These are phyloP conservation scores for Xylaria multiplex DNA, from an alignment of 2,329 filamentous ascomycete species.

Conservation along the genomic window DNA sequence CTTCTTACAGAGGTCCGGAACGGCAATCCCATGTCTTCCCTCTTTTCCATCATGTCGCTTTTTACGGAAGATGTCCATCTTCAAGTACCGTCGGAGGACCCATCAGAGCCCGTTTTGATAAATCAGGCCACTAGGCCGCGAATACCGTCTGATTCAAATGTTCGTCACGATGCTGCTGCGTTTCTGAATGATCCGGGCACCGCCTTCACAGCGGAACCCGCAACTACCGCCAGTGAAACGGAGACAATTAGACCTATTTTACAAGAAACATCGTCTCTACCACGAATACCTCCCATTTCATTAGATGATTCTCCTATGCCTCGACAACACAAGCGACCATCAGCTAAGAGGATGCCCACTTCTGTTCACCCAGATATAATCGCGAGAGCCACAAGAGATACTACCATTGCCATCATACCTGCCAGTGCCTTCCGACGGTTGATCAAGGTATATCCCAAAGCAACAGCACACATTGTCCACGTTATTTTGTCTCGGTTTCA, in stretches of 20 bases:
- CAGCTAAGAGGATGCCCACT: constrained; percentile 64
- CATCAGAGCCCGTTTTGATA: constrained; percentile 44
- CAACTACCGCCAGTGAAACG: constrained; percentile 44
- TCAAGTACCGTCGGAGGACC: constrained; percentile 74
- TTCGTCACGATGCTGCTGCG: constrained; percentile 33
- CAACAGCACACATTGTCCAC: constrained; percentile 96
- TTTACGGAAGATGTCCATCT: constrained; percentile 96
- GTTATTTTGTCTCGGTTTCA: constrained; percentile 96
- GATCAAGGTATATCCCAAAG: constrained; percentile 93
- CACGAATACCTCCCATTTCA: constrained; percentile 78
- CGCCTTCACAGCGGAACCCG: constrained; percentile 45
- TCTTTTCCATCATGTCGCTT: constrained; percentile 95
- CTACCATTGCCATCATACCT: constrained; percentile 97
- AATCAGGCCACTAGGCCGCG: constrained; percentile 45
- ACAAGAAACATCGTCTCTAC: constrained; percentile 53
- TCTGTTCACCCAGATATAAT: constrained; percentile 97
- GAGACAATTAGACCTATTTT: constrained; percentile 42
- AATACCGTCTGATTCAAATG: constrained; percentile 41
- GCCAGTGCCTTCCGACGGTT: constrained; percentile 93
- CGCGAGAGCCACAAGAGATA: constrained; percentile 94
- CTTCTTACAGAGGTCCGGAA: constrained; percentile 97
- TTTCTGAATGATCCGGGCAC: constrained; percentile 33
- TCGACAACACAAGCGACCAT: constrained; percentile 51
- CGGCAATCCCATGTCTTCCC: constrained; percentile 95
- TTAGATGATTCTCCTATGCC: constrained; percentile 63